These are phyloP conservation scores for Boehmeria nivea DNA, from an alignment of 306 rosid genomes.

Conservation along the genomic window DNA sequence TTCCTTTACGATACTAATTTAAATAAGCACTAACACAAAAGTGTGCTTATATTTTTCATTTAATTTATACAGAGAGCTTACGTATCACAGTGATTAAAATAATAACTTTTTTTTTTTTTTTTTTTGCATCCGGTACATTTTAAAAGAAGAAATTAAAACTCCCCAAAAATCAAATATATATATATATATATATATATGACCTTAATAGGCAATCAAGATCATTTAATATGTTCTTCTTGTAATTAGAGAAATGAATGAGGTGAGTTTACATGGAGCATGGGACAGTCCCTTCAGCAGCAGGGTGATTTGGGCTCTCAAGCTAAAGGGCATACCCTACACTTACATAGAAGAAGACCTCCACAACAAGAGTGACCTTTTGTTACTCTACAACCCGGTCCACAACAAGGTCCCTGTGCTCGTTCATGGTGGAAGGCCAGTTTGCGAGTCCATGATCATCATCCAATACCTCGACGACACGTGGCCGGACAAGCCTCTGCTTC, in stretches of 20 bases:
- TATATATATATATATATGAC: too few relatives aligned
- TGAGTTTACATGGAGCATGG: constrained; percentile 46
- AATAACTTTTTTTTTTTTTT: too few relatives aligned
- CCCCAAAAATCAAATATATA: too few relatives aligned
- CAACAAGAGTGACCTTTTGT: constrained; percentile 32
- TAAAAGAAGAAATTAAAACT: too few relatives aligned
- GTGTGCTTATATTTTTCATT: too few relatives aligned
- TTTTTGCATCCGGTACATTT: too few relatives aligned
- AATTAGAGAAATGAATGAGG: constrained; percentile 32
- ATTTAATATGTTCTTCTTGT: neutral
- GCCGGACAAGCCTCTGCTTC: constrained; percentile 29
- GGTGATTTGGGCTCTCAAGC: constrained; percentile 46
- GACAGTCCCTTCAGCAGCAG: constrained; percentile 36
- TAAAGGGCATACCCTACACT: constrained; percentile 38
- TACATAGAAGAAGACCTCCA: constrained; percentile 44
- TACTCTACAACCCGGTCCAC: constrained; percentile 41
- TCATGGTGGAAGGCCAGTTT: constrained; percentile 38
- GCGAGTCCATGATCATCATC: constrained; percentile 40
- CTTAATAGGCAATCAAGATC: too few relatives aligned
- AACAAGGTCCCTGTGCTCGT: constrained; percentile 48
- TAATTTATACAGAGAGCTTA: too few relatives aligned
- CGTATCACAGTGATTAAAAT: too few relatives aligned
- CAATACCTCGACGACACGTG: constrained; percentile 42
- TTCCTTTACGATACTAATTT: too few relatives aligned
- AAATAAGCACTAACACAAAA: too few relatives aligned